phyloP scores from a whole-genome alignment of 768 basidiomycete genomes.

The Collybia mongolica region DNA sequence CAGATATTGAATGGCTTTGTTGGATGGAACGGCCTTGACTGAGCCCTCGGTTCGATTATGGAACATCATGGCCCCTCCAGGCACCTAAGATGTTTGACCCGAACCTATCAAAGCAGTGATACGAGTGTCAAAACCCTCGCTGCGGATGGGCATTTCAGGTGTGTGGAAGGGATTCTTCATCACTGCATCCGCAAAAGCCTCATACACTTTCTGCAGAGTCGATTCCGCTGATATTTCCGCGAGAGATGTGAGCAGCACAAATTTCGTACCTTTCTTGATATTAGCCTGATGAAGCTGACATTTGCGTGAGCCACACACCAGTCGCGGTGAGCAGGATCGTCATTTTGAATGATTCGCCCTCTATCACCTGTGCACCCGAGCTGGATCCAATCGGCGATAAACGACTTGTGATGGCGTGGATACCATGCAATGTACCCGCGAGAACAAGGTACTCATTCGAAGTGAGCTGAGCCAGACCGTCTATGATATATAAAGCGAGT shows the following conservation, averaged over 20 bases:
- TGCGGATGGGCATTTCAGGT: conserved; percentile 98
- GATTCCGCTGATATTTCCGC: conserved; percentile 67
- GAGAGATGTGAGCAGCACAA: conserved; percentile 86
- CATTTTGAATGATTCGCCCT: conserved; percentile 94
- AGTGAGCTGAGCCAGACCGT: conserved; percentile 86
- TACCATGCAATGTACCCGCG: conserved; percentile 95
- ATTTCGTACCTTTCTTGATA: conserved; percentile 77
- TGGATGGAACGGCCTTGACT: too few species aligned
- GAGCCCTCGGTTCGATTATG: too few species aligned
- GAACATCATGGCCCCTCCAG: too few species aligned
- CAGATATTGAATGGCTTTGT: too few species aligned
- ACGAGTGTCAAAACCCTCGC: conserved; percentile 80
- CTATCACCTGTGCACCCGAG: conserved; percentile 93
- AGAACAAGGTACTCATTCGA: conserved; percentile 96
- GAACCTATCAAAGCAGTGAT: conserved; percentile 60
- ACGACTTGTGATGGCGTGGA: conserved; percentile 96
- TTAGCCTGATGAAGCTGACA: background rate
- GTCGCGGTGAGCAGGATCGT: conserved; percentile 88
- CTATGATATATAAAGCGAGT: conserved; percentile 37
- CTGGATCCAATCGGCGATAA: conserved; percentile 80
- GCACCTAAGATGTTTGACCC: conserved; percentile 25
- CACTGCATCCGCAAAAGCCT: conserved; percentile 90
- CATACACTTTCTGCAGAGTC: conserved; percentile 84
- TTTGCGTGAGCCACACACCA: conserved; percentile 45
- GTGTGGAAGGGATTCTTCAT: conserved; percentile 99